A percentile compares a stretch with the other conserved stretches of the same genome.
phyloP scores from a whole-genome alignment of 768 basidiomycete genomes.

The Boletus pseudopeckii region DNA sequence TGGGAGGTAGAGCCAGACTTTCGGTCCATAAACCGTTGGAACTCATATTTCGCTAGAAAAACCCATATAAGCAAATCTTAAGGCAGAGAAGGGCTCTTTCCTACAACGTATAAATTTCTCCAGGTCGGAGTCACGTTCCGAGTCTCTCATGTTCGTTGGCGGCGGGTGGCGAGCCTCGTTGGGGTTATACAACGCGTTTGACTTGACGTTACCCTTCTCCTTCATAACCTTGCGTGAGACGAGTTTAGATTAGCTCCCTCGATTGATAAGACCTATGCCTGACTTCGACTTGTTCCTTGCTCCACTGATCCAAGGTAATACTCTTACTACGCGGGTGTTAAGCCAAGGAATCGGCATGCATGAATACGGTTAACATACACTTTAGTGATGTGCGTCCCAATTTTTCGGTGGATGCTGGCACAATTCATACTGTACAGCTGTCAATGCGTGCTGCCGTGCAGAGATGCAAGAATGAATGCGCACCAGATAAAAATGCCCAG shows the following conservation, averaged over 20 bases:
- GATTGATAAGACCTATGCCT: slow-evolving; percentile 22
- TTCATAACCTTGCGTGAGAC: slow-evolving; percentile 61
- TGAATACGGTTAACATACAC: slow-evolving; percentile 55
- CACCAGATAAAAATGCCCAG: slow-evolving; percentile 89
- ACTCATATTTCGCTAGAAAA: slow-evolving; percentile 73
- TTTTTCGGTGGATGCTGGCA: slow-evolving; percentile 90
- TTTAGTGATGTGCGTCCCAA: slow-evolving; percentile 91
- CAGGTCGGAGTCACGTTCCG: slow-evolving; percentile 83
- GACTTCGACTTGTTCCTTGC: slow-evolving; percentile 86
- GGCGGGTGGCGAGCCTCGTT: slow-evolving; percentile 81
- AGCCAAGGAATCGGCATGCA: background rate
- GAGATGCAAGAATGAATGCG: slow-evolving; percentile 9
- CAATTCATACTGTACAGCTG: slow-evolving; percentile 62
- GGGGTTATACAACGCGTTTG: slow-evolving; percentile 78
- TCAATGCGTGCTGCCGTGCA: slow-evolving; percentile 5
- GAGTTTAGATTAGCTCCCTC: slow-evolving; percentile 11
- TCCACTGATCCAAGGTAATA: slow-evolving; percentile 83
- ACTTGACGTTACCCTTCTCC: slow-evolving; percentile 74
- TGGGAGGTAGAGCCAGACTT: slow-evolving; percentile 32
- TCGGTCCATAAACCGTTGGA: slow-evolving; percentile 60
- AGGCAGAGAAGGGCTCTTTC: background rate
- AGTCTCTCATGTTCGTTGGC: slow-evolving; percentile 73
- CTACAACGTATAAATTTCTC: slow-evolving; percentile 88
- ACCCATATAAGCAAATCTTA: background rate
- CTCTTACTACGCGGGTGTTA: slow-evolving; percentile 62